Evolutionary conservation across 306 rosid genomes (phyloP).

Genomic region (Gleditsia sinensis): DNA sequence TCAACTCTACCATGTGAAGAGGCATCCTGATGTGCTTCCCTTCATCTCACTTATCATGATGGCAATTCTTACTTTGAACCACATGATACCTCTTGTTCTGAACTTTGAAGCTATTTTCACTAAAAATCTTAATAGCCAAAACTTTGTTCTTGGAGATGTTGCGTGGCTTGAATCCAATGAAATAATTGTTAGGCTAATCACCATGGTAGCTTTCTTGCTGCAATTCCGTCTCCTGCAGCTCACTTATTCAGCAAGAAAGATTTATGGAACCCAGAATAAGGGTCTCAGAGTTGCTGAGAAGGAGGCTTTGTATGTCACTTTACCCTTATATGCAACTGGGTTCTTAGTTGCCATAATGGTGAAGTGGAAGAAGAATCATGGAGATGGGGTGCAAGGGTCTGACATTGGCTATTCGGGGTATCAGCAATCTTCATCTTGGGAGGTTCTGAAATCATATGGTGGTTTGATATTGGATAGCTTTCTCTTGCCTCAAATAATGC

Average conservation of each 20-base stretch:
- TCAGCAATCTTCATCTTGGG: conserved; percentile 39
- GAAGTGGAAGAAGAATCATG: conserved; percentile 20
- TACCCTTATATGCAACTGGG: conserved; percentile 43
- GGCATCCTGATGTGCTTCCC: conserved; percentile 50
- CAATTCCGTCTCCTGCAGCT: conserved; percentile 58
- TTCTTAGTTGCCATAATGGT: conserved; percentile 37
- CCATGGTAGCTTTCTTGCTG: conserved; percentile 58
- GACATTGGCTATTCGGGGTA: too few species aligned
- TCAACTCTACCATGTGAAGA: conserved; percentile 64
- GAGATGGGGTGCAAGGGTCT: not conserved
- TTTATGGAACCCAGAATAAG: conserved; percentile 18
- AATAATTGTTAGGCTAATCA: conserved; percentile 45
- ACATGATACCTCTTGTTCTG: conserved; percentile 57
- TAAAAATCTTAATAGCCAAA: conserved; percentile 21
- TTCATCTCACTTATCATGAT: conserved; percentile 62
- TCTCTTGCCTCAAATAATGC: conserved; percentile 65
- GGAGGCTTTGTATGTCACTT: conserved; percentile 31
- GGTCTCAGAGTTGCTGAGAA: conserved; percentile 50
- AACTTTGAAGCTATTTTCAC: conserved; percentile 63
- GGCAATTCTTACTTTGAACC: conserved; percentile 45
- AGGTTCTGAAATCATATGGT: conserved; percentile 44
- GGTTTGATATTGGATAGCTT: conserved; percentile 58
- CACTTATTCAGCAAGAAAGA: conserved; percentile 56
- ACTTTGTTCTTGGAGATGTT: conserved; percentile 31
- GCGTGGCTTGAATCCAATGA: conserved; percentile 63